phyloP scores from a whole-genome alignment of 768 basidiomycete genomes.

The Xanthoconium stramineum region DNA sequence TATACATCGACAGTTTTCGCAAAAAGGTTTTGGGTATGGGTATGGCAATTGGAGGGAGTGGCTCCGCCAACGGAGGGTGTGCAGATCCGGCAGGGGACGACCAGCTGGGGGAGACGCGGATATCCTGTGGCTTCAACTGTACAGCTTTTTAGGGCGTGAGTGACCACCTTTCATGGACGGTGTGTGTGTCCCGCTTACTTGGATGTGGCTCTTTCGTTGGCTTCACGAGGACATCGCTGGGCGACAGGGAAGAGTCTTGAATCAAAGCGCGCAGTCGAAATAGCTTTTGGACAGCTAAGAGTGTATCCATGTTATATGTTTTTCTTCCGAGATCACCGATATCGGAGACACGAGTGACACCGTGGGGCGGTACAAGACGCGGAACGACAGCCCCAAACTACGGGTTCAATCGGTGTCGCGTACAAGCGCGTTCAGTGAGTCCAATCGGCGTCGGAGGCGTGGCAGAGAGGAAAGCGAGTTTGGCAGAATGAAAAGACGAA shows the following conservation, averaged over 20 bases:
- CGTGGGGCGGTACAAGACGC: background rate
- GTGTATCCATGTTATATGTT: background rate
- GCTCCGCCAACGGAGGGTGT: background rate
- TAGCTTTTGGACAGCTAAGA: background rate
- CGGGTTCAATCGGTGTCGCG: background rate
- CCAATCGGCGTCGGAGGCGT: background rate
- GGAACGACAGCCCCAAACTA: background rate
- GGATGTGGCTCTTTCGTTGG: background rate
- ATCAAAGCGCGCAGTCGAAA: background rate
- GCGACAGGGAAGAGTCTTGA: background rate
- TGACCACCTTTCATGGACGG: background rate
- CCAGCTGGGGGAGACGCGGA: background rate
- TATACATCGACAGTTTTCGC: background rate
- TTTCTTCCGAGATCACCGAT: background rate
- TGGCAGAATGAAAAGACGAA: background rate
- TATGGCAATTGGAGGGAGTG: background rate
- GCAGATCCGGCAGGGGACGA: background rate
- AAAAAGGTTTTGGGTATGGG: background rate
- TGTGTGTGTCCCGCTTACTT: slow-evolving; percentile 3
- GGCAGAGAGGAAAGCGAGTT: background rate
- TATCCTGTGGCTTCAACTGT: background rate
- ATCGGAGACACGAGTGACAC: background rate
- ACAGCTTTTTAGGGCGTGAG: slow-evolving; percentile 6
- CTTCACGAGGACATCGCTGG: background rate
- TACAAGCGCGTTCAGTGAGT: background rate